phyloP scores from a whole-genome alignment of 23 red algal genomes.

The Pyropia haitanensis region DNA sequence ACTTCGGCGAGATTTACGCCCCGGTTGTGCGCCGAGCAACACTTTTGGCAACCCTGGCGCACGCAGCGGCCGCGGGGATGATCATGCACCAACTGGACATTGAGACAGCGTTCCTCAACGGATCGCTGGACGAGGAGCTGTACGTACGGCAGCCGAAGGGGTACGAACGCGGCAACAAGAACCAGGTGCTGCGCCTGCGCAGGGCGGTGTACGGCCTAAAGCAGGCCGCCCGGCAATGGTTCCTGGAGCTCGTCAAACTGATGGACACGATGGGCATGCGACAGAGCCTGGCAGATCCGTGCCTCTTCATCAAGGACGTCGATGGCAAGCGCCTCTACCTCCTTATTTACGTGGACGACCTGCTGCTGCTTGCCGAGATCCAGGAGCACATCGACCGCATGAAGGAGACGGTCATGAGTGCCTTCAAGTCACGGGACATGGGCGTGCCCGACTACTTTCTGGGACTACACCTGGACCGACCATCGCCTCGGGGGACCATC shows the following conservation, averaged over 20 bases:
- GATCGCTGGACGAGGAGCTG: background rate
- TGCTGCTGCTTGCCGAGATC: too few species aligned
- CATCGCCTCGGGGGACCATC: too few species aligned
- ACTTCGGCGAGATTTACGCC: conserved; percentile 1
- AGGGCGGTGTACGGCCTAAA: conserved; percentile 4
- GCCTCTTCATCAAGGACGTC: too few species aligned
- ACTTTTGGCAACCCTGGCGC: background rate
- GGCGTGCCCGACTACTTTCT: too few species aligned
- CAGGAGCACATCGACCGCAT: too few species aligned
- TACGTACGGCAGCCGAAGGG: conserved; percentile 3
- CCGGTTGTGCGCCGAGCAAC: background rate
- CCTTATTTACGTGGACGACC: too few species aligned
- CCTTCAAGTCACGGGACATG: too few species aligned
- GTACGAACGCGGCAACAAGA: background rate
- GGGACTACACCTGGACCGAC: too few species aligned
- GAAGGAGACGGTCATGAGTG: too few species aligned
- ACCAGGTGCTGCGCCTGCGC: background rate
- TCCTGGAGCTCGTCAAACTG: background rate
- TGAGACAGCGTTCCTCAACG: conserved; percentile 1
- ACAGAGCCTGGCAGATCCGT: too few species aligned
- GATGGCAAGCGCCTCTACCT: too few species aligned
- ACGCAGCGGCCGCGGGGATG: background rate
- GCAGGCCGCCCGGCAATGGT: background rate
- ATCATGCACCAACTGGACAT: background rate
- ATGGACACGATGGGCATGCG: too few species aligned